Base-by-base conservation (phyloP, 768 basidiomycete species). In the Boletus tylopilopsis region DNA sequence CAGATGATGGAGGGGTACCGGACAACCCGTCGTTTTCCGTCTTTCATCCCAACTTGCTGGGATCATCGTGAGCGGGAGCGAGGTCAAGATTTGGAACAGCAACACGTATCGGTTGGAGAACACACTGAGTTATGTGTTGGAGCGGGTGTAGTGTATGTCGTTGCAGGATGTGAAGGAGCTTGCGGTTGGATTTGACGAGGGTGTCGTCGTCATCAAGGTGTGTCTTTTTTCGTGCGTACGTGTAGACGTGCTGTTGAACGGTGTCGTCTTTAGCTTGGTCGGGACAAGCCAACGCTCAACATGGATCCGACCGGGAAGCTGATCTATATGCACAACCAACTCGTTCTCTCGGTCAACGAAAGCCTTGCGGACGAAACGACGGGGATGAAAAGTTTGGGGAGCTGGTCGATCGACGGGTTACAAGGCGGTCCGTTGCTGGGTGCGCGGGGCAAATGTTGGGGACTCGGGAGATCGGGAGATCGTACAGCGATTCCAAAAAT, bases 391-490 rank as follows among this genome's bases (percentile, higher is more conserved):
- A 92, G 91, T 27, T 78, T 79, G 0, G 87, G 88, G 2, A 82
- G 83, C 39, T 95, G 88, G 85, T 73, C 81, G 4, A 79, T 97
- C 35, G 94, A 98, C 42, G 84, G 82, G 5, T 47, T 99, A 34
- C 84, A 94, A 58, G 87, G 92, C 1, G 95, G 96, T 2, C 81
- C 90, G 5, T 68, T 98, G 15, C 76, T 99, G 3, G 88, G 84
- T 40, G 94, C 87, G 3, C 73, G 89, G 5, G 95, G 94, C 0
- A 78, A 79, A 56, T 92, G 93, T 99, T 68, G 98, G 96, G 93
- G 96, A 98, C 64, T 98, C 96, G 96, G 95, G 97, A 68, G 84
- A 84, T 1, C 93, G 94, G 29, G 90, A 95, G 62, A 80, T 98
- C 49, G 96, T 98, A 7, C 74, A 96, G 48, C 72, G 93, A 98